Evolutionary conservation across 495 filamentous ascomycete genomes (phyloP), one percentile per base, ranked within the genome.

Genomic region (Amniculicola lignicola): DNA sequence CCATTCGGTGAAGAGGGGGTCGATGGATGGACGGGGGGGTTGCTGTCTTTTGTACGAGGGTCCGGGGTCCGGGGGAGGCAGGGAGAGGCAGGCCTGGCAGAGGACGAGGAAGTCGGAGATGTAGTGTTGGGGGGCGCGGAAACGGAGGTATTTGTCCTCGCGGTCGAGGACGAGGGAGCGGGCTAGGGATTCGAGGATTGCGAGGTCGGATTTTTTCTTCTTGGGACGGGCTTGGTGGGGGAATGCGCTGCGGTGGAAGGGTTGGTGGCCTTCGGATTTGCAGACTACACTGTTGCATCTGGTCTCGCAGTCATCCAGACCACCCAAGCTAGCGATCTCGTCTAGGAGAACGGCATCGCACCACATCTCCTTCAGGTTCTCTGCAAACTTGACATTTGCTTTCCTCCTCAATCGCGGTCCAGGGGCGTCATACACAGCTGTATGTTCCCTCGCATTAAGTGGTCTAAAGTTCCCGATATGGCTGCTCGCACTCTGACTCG

Each of bases 351-450:
- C 46, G 2, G 45, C 54, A 36, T 57, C 54, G 28, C 45, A 50
- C 46, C 54, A 50, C 46, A 57, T 50, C 46, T 57, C 54, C 21
- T 43, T 50, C 9, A 57, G 38, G 28, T 57, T 51, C 4, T 50
- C 27, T 4, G 21, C 21, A 21, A 57, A 57, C 24, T 27, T 22
- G 10, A 57, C 54, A 12, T 50, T 50, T 22, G 37, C 44, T 1
- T 22, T 16, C 7, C 19, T 41, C 6, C 18, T 4, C 16, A 50
- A 27, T 3, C 6, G 14, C 3, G n/a, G 15, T 14, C 54, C 54
- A 6, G 45, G 37, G 2, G 54, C 54, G 21, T 51, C 28, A 21
- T 43, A 57, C 22, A n/a, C 27, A 1, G 38, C 54, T 24, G 31
- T 18, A 11, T 21, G 45, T 11, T 1, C 18, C 24, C 18, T 25